Evolutionary conservation across 192 early-diverging fungal species (phyloP).

Genomic region (Entomortierella beljakovae): DNA sequence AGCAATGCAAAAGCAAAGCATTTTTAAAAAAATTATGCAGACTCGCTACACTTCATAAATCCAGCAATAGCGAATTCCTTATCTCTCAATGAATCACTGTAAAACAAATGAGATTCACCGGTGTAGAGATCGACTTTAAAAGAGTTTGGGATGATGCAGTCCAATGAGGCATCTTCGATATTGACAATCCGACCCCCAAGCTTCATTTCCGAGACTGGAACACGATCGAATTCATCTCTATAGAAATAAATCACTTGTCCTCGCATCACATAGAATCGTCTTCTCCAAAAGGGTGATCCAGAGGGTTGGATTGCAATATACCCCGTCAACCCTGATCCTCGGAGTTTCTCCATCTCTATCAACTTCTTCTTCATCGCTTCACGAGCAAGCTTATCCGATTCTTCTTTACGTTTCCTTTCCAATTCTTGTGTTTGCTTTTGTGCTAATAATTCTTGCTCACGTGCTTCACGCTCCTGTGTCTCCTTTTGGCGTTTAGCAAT

Average conservation of each 20-base stretch:
- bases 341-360: constrained; percentile 39
- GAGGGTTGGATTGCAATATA: constrained; percentile 58
- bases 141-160: constrained; percentile 60
- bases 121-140: constrained; percentile 60
- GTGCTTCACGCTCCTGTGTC: constrained; percentile 47
- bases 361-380: constrained; percentile 51
- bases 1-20: too few relatives aligned
- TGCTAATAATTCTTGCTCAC: constrained; percentile 54
- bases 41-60: constrained; percentile 55
- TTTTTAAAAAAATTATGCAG: constrained; percentile 31
- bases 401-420: constrained; percentile 26
- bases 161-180: constrained; percentile 58
- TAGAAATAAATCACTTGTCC: constrained; percentile 59
- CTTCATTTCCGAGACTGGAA: constrained; percentile 51
- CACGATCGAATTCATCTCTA: constrained; percentile 55
- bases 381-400: constrained; percentile 34
- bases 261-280: constrained; percentile 67
- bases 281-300: constrained; percentile 64
- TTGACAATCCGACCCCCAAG: constrained; percentile 49
- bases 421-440: constrained; percentile 38
- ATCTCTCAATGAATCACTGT: constrained; percentile 47
- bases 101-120: constrained; percentile 59
- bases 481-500: constrained; percentile 29
- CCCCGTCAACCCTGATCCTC: constrained; percentile 44
- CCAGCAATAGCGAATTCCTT: constrained; percentile 56